Base-by-base conservation (phyloP, 768 basidiomycete genomes). In the Trametes cingulata region DNA sequence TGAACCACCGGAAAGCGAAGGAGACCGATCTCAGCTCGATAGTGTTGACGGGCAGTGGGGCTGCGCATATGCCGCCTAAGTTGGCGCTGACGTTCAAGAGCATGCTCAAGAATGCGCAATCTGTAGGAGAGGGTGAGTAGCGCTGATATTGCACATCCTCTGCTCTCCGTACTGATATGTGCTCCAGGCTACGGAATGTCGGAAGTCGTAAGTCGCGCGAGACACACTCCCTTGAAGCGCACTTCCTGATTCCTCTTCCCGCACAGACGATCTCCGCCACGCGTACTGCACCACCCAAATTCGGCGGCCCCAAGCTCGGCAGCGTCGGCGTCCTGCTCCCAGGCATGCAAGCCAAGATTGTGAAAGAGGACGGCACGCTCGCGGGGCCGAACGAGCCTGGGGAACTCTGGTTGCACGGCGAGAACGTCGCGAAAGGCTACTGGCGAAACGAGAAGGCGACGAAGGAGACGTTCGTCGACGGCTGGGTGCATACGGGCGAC, bases 401-500 rank as follows among this genome's bases (percentile, higher is more conserved):
- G 0, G 88, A 93, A 63, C 72, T 92, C 5, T 85, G 81, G 74
- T 66, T 91, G 9, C 77, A 75, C 37, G 80, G 86, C 15, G 68
- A 58, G 0, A 87, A 83, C 61, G 69, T 90, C 27, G 81, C 83
- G 0, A 68, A 83, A 0, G 91, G 91, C 0, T 93, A 93, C 70
- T 87, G 83, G 83, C 82, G 85, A 45, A 87, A 92, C 68, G 80
- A 83, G 50, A 77, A 81, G 60, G 86, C 88, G 0, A 90, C 83
- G 24, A 74, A 74, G 50, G 83, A 84, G 65, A 86, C 89, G 0
- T 93, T 92, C 67, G 66, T 82, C 19, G 65, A 63, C 13, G 88
- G 90, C 19, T 93, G 91, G 91, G 65, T 93, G 24, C 77, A 76
- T 53, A 92, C 89, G 0, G 91, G 91, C 2, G 91, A 93, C 70